Base-by-base conservation (phyloP, 1,139 yeast genomes). In the Pichia sp. region DNA sequence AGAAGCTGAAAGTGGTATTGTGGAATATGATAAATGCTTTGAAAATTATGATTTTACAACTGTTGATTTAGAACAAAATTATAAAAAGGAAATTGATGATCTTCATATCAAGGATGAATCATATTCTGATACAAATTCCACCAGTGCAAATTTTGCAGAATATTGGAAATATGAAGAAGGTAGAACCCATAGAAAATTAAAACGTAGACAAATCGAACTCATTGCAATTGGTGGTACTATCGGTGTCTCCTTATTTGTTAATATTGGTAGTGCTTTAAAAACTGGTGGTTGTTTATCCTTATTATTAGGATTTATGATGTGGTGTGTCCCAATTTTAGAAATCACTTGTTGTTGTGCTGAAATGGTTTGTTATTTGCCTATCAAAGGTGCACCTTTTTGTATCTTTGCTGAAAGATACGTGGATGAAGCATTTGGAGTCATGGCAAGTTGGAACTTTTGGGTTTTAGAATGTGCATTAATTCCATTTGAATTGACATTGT, bases 191-290 rank as follows among this genome's bases (percentile, higher is more conserved):
- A 47, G 63, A 38, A 55, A 54, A 19, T 50, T 60, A 25, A 52
- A 52, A 30, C 30, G 58, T 18, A 49, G 62, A 44, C 87, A 83
- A 64, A 83, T 87, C 49, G 87, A 87, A 61, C 77, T 87, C 63
- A 83, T 87, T 63, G 90, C 93, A 47, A 81, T 83, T 38, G 93
- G 95, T 45, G 96, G 96, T 47, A 83, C 89, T 45, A 87, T 88
- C 60, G 96, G 96, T 57, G 87, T 95, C 9, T 91, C 90, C 46
- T 69, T 83, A 39, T 76, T 86, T 72, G 86, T 88, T 14, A 85
- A 89, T 53, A 79, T 84, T 55, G 96, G 95, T 31, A 75, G 77
- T 50, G 85, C 86, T 2, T 71, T 89, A 57, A 72, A 76, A 51
- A 73, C 71, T 48, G 95, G 91, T 53, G 96, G 96, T 2, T 90